A percentile compares a stretch with the other conserved stretches of the same genome.
These are phyloP conservation scores for Cercophora scortea DNA, from an alignment of 495 filamentous ascomycete species.

Conservation along the genomic window DNA sequence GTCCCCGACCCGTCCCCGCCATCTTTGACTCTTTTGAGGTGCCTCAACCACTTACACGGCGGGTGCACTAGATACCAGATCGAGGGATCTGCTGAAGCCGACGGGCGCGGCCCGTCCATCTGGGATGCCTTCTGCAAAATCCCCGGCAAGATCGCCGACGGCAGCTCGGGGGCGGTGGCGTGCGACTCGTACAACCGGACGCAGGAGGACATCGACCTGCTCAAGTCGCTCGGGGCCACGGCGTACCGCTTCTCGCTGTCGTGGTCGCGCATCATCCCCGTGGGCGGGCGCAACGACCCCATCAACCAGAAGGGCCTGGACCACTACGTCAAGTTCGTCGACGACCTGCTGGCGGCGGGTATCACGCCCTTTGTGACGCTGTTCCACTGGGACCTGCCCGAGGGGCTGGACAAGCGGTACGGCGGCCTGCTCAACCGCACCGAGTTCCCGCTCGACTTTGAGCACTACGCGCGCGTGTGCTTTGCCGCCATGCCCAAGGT, in stretches of 20 bases:
- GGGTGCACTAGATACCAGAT: constrained; percentile 56
- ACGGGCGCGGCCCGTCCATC: constrained; percentile 66
- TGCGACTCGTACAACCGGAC: constrained; percentile 73
- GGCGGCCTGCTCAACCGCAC: constrained; percentile 50
- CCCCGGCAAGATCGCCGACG: constrained; percentile 67
- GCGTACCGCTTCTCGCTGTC: constrained; percentile 71
- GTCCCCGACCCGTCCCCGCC: too few relatives aligned
- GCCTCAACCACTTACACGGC: neutral
- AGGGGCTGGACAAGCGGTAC: constrained; percentile 54
- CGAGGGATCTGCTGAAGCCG: constrained; percentile 58
- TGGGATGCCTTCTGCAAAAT: constrained; percentile 72
- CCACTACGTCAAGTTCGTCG: constrained; percentile 54
- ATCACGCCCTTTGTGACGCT: constrained; percentile 56
- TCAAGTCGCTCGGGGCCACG: constrained; percentile 56
- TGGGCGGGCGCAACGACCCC: constrained; percentile 53
- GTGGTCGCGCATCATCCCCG: constrained; percentile 66
- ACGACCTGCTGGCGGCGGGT: constrained; percentile 50
- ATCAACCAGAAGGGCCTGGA: constrained; percentile 52
- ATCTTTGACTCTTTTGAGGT: too few relatives aligned
- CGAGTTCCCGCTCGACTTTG: constrained; percentile 54
- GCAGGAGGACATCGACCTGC: constrained; percentile 61
- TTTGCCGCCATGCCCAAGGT: constrained; percentile 53
- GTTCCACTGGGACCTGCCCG: constrained; percentile 58
- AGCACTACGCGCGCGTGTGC: constrained; percentile 49
- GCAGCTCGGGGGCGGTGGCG: constrained; percentile 58